Base-by-base conservation (phyloP, 2,329 filamentous ascomycete species). In the Pseudohalonectria lignicola region DNA sequence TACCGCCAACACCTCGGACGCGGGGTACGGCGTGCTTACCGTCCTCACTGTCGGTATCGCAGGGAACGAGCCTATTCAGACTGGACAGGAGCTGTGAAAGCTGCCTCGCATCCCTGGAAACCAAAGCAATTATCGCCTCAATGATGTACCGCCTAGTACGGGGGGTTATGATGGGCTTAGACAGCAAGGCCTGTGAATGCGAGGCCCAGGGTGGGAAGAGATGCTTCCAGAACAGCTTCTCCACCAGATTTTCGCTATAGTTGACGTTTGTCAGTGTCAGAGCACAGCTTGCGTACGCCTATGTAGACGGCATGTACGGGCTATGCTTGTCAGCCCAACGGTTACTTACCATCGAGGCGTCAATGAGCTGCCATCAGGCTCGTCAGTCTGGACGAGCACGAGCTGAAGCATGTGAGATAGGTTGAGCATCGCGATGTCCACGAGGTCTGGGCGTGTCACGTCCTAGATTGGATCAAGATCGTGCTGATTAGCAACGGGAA, bases 161-260 rank as follows among this genome's bases (percentile, higher is more conserved):
- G 2, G 59, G 55, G 42, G 76, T 66, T 35, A 85, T 61, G 5
- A 75, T 49, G 19, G 65, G 59, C 8, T 32, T 57, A 16, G 53
- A 64, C 41, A 56, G 61, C 34, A n/a, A n/a, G n/a, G n/a, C n/a
- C n/a, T n/a, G n/a, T n/a, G n/a, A n/a, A n/a, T n/a, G n/a, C n/a
- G n/a, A n/a, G n/a, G n/a, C n/a, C n/a, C n/a, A 26, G 23, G 67
- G 63, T 0, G 82, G 81, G 46, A 86, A 86, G 1, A 87, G 61
- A 48, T 82, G 79, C 39, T 63, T 71, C 51, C 67, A 72, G 47
- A 86, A 75, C 1, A 87, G 53, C 3, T 59, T 57, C 37, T 64
- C 61, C 9, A 67, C 63, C 34, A 63, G 54, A 16, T 45, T 41
- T 4, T 45, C 47, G 7, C 39, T n/a, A n/a, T n/a, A n/a, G 29